Evolutionary conservation across 2,329 filamentous ascomycete genomes (phyloP), one percentile per base, ranked within the genome.

Genomic region (Epichloe hybrida): DNA sequence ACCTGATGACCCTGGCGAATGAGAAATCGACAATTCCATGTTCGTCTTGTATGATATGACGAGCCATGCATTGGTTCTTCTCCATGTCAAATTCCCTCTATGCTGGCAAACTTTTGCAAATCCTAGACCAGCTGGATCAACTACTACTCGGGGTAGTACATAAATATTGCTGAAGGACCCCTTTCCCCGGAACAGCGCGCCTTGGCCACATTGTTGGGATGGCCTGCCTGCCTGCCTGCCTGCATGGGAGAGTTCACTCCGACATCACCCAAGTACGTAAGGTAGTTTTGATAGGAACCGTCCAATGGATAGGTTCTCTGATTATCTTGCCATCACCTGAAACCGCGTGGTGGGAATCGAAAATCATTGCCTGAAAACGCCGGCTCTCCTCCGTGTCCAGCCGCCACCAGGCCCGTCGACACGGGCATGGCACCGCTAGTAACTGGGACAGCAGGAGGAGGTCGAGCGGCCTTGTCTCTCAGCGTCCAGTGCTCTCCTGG

Each of bases 401-500:
- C 38, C 17, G 52, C 36, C 15, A 50, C 35, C 2, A 54, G 42
- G n/a, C 50, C 43, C 5, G 39, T 21, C n/a, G 36, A 37, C 12
- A 31, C 45, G 20, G 53, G 49, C 51, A 48, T 53, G 40, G 34
- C 46, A 41, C 54, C 49, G 9, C 27, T 31, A 8, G 44, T 52
- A 15, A 55, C 43, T n/a, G 53, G 51, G 9, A 55, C 35, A 41
- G 54, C 48, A 21, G 54, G 51, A 27, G 48, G 49, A 37, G 53
- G 48, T 21, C 44, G 51, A 43, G 43, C 44, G 2, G 48, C 23
- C 21, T 47, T 52, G 8, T 52, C 63, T 37, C 61, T 61, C 17
- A 72, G 57, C 15, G 62, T 63, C 66, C 67, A 70, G 54, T 69
- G 61, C 50, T 66, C 64, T 36, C 66, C 65, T 1, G 64, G 57